A percentile compares a stretch with the other conserved stretches of the same genome.
Evolutionary conservation across 495 filamentous ascomycete species (phyloP).

Genomic region (Hyphodiscus hymeniophilus): DNA sequence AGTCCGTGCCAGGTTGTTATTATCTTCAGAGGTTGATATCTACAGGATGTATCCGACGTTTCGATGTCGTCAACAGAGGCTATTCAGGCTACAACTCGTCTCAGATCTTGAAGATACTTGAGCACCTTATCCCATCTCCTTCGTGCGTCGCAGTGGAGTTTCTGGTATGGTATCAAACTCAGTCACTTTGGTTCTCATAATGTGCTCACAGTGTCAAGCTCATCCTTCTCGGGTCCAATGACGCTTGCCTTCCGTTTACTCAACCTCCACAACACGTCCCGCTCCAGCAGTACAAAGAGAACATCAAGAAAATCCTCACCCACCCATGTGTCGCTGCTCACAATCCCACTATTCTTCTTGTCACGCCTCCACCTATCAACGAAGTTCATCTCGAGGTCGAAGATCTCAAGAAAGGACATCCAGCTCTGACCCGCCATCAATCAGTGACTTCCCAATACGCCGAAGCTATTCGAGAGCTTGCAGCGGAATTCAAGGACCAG

Average conservation of each 20-base stretch:
- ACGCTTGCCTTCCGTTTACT: slow-evolving; percentile 41
- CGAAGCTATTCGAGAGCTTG: slow-evolving; percentile 42
- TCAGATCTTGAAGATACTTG: slow-evolving; percentile 50
- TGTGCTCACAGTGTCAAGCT: slow-evolving; percentile 7
- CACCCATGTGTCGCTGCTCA: slow-evolving; percentile 51
- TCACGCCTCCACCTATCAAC: slow-evolving; percentile 60
- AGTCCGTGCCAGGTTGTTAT: neutral
- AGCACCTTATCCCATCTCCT: slow-evolving; percentile 33
- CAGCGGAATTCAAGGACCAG: slow-evolving; percentile 49
- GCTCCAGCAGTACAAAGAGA: slow-evolving; percentile 48
- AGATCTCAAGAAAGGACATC: slow-evolving; percentile 33
- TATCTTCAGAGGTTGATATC: neutral
- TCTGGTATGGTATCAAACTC: slow-evolving; percentile 24
- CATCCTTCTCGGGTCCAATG: slow-evolving; percentile 62
- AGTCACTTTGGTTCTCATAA: too few relatives aligned
- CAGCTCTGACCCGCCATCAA: slow-evolving; percentile 41
- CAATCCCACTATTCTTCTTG: slow-evolving; percentile 49
- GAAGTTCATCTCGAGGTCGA: slow-evolving; percentile 41
- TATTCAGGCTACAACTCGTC: slow-evolving; percentile 54
- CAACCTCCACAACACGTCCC: slow-evolving; percentile 56
- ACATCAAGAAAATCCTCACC: slow-evolving; percentile 47
- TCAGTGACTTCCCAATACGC: slow-evolving; percentile 50
- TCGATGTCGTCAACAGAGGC: slow-evolving; percentile 64
- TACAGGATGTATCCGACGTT: slow-evolving; percentile 47
- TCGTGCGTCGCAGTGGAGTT: slow-evolving; percentile 49